Conservation (phyloP, 2,329 filamentous ascomycete species). For the Ceratocystiopsis brevicomis region DNA sequence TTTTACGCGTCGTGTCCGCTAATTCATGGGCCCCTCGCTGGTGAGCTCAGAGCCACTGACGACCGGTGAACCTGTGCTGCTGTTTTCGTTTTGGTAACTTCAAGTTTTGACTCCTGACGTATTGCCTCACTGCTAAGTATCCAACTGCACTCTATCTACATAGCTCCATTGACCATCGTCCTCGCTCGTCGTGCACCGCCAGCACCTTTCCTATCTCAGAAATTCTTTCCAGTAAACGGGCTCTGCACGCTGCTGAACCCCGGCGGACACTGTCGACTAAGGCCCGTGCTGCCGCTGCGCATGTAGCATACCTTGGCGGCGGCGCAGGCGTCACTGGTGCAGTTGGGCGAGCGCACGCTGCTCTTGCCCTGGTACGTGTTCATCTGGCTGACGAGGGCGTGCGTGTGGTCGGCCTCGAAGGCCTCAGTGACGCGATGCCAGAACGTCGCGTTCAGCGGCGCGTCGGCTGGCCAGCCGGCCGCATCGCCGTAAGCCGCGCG, state of each 20-base stretch:
- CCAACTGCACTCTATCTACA: too few relatives aligned
- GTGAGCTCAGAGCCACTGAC: too few relatives aligned
- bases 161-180: too few relatives aligned
- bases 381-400: slow-evolving; percentile 25
- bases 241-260: slow-evolving; percentile 25
- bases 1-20: too few relatives aligned
- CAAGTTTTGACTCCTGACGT: too few relatives aligned
- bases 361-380: slow-evolving; percentile 20
- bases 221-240: slow-evolving; percentile 18
- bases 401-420: slow-evolving; percentile 17
- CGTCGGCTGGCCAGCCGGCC: slow-evolving; percentile 20
- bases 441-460: slow-evolving; percentile 28
- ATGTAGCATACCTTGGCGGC: slow-evolving; percentile 40
- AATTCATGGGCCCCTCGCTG: too few relatives aligned
- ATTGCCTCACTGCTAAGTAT: too few relatives aligned
- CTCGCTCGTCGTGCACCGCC: too few relatives aligned
- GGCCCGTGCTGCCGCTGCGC: slow-evolving; percentile 31
- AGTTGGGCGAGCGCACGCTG: slow-evolving; percentile 16
- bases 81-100: too few relatives aligned
- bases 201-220: slow-evolving; percentile 6
- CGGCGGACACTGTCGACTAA: slow-evolving; percentile 32
- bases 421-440: slow-evolving; percentile 24
- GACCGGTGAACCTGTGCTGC: too few relatives aligned
- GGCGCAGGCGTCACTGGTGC: slow-evolving; percentile 23
- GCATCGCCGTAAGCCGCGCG: slow-evolving; percentile 32